Evolutionary conservation across 2,329 filamentous ascomycete genomes (phyloP).

Genomic region (Phialophora expanda): DNA sequence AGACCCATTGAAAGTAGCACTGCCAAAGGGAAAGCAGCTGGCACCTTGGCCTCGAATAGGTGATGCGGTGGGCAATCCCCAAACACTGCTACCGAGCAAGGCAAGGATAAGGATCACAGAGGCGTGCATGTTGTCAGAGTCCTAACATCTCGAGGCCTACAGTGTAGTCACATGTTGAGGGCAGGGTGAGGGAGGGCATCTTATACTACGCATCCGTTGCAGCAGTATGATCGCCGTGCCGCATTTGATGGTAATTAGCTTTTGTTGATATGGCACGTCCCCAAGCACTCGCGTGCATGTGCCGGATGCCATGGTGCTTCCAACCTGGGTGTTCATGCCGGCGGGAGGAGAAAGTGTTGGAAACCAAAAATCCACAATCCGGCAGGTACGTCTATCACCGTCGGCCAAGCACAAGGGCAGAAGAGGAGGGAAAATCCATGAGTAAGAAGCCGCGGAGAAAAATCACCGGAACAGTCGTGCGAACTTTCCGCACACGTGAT

Average conservation of each 20-base stretch:
- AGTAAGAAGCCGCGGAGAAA: background rate
- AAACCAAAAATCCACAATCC: background rate
- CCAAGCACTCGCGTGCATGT: background rate
- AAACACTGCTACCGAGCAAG: slow-evolving; percentile 11
- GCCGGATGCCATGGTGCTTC: background rate
- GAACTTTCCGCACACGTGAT: slow-evolving; percentile 1
- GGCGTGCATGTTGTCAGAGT: background rate
- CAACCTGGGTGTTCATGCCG: no score
- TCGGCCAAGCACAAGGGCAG: background rate
- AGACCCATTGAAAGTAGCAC: slow-evolving; percentile 20
- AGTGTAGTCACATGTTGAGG: background rate
- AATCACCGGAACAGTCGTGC: background rate
- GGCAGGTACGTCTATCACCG: background rate
- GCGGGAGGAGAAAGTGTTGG: background rate
- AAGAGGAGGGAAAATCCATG: background rate
- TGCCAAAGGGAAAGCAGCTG: slow-evolving; percentile 23
- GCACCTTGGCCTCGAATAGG: slow-evolving; percentile 11
- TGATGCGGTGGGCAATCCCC: slow-evolving; percentile 7
- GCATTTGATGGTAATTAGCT: no score
- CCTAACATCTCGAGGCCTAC: background rate
- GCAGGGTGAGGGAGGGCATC: background rate
- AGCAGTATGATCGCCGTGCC: background rate
- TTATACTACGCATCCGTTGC: slow-evolving; percentile 1
- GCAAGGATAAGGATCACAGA: slow-evolving; percentile 2
- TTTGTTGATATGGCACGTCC: no score